Evolutionary conservation across 169 alveolate genomes (phyloP), one percentile per base, ranked within the genome.

Genomic region (Plasmodium falciparum): DNA sequence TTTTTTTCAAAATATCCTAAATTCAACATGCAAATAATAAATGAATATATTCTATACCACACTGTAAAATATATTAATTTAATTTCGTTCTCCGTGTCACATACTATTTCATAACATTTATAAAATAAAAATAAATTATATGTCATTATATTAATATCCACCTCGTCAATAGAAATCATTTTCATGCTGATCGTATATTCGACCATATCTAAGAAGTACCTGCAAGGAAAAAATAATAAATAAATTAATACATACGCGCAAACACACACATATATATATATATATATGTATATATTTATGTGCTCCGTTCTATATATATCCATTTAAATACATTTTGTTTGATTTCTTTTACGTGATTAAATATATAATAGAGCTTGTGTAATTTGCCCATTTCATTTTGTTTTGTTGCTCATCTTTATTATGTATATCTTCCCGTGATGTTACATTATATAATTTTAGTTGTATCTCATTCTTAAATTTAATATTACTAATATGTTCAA

Each of bases 1-100:
- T 62, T 76, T 63, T 90, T 91, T 72, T 72, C 94, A 49, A 69
- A 83, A 24, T 83, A 83, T 39, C 71, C 86, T 22, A 70, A 69
- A 62, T 59, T 83, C 69, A 83, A 69, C 71, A 83, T 12, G 62
- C 54, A 69, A 20, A 67, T 17, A 72, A 83, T 80, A 58, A 83
- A 83, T 39, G 58, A 61, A 43, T 73, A 43, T 59, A 83, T 61
- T 83, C 85, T 69, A 24, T 33, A 24, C 91, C 91, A 83, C 22
- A 70, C 47, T 49, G 43, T 72, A 47, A 50, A 59, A 63, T 83
- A 83, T 3, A 70, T 15, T 33, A 69, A 29, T 43, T 13, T 20
- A 5, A 22, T 20, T 26, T 63, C 58, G 8, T 70, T 47, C 1
- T 47, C 63, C 24, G 20, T n/a, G 11, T 69, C 67, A 15, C 24